Conservation (phyloP, 1,139 yeast species). For the Blastobotrys ciferrii region DNA sequence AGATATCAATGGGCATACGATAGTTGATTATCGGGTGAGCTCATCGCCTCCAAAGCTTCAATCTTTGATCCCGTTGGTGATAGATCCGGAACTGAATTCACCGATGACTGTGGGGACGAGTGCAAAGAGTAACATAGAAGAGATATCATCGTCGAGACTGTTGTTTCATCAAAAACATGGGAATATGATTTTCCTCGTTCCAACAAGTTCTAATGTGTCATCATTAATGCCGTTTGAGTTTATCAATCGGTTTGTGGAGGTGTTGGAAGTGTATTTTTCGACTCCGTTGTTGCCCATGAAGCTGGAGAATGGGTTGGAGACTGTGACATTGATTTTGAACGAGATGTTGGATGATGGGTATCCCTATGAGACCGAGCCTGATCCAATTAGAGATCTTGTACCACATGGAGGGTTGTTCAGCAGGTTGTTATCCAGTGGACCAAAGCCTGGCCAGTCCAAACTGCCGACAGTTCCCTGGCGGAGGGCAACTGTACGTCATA, state of each 20-base stretch:
- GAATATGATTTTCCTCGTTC: conserved; percentile 32
- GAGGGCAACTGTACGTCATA: conserved; percentile 57
- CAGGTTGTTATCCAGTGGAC: conserved; percentile 28
- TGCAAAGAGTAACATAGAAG: conserved; percentile 25
- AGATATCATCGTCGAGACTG: conserved; percentile 34
- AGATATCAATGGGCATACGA: conserved; percentile 52
- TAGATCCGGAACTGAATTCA: conserved; percentile 21
- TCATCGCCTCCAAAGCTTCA: conserved; percentile 52
- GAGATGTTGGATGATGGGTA: conserved; percentile 77
- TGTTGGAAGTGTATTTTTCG: conserved; percentile 59
- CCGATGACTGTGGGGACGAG: conserved; percentile 8
- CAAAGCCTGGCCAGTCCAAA: conserved; percentile 21
- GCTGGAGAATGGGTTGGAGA: conserved; percentile 63
- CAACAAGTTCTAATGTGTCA: conserved; percentile 34
- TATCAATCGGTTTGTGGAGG: conserved; percentile 49
- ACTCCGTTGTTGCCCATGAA: conserved; percentile 55
- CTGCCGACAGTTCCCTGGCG: conserved; percentile 62
- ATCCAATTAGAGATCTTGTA: conserved; percentile 64
- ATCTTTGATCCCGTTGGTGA: conserved; percentile 39
- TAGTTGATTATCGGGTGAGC: conserved; percentile 56
- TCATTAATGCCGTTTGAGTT: conserved; percentile 58
- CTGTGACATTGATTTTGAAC: conserved; percentile 56
- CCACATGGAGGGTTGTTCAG: conserved; percentile 47
- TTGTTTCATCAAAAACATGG: conserved; percentile 34
- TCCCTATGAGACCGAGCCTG: conserved; percentile 71